Base-by-base conservation (phyloP, 768 basidiomycete species). In the Psilocybe subaeruginosa region DNA sequence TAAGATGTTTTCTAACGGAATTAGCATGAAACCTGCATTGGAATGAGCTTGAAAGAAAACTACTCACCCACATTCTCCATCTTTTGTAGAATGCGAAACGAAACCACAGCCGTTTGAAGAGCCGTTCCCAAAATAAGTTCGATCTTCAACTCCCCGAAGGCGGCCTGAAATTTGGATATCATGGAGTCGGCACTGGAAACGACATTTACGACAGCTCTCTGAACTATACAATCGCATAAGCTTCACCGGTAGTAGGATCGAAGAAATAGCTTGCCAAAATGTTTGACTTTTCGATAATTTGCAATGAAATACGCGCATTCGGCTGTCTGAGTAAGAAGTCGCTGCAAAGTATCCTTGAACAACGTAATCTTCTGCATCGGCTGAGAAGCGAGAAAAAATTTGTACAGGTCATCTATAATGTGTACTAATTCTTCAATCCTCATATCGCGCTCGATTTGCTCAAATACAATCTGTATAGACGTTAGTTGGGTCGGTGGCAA, bases 251-350 rank as follows among this genome's bases (percentile, higher is more conserved):
- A 12, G 19, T 23, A 48, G 8, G 23, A 48, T 9, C n/a, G 5
- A n/a, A 23, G 12, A 48, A 11, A 60, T 7, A 16, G 41, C 59
- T 1, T 31, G 56, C 60, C 27, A 31, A 55, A 55, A n/a, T 27
- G 19, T 31, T 49, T 61, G 6, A 56, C 17, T 19, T 56, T 61
- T 0, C 54, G 47, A 27, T 61, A 61, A 39, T 55, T 46, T 0
- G 54, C 60, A 56, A 61, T 61, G 30, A 61, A 61, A 35, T 61
- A 55, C 4, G 54, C 54, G 30, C 54, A 54, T 33, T 61, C 60
- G 2, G 60, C 23, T 5, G 60, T 61, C 17, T 61, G 60, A 7
- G 23, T 31, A 30, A 61, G 39, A 5, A 61, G 33, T 2, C 39
- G 46, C 3, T 54, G 45, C 47, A 61, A 29, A 4, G 37, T 50